These are phyloP conservation scores for Gilbertella persicaria DNA, from an alignment of 371 early-diverging fungal species.

Conservation along the genomic window DNA sequence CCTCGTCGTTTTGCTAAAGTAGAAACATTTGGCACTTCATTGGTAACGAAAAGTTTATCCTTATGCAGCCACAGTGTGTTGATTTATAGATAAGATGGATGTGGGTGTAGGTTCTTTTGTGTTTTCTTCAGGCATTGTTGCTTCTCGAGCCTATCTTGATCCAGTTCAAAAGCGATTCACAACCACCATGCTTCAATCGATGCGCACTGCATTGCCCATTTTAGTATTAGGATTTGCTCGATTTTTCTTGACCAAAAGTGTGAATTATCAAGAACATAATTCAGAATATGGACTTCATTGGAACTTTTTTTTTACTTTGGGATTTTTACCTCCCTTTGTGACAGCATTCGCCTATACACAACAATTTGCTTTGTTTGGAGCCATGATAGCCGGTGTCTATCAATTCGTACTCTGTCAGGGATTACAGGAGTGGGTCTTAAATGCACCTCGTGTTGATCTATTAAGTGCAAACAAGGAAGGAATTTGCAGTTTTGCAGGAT, in stretches of 20 bases:
- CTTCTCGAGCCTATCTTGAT: conserved; percentile 54
- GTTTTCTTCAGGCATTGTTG: conserved; percentile 80
- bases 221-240: conserved; percentile 75
- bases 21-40: conserved; percentile 89
- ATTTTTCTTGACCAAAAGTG: conserved; percentile 70
- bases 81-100: conserved; percentile 81
- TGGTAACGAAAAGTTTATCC: too few species aligned
- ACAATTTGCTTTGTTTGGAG: conserved; percentile 47
- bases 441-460: conserved; percentile 74
- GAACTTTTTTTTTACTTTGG: conserved; percentile 98
- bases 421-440: conserved; percentile 74
- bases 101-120: conserved; percentile 84
- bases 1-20: conserved; percentile 92
- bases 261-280: conserved; percentile 91
- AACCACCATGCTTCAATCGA: conserved; percentile 29
- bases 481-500: conserved; percentile 81
- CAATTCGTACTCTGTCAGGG: conserved; percentile 58
- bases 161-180: conserved; percentile 8
- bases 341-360: conserved; percentile 52
- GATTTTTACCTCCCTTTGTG: conserved; percentile 78
- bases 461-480: conserved; percentile 94
- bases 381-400: conserved; percentile 59
- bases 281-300: conserved; percentile 97
- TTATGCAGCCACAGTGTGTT: not conserved
- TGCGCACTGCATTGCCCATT: conserved; percentile 61